phyloP scores from a whole-genome alignment of 176 grass and related monocot genomes.

The Aegilops bicornis region DNA sequence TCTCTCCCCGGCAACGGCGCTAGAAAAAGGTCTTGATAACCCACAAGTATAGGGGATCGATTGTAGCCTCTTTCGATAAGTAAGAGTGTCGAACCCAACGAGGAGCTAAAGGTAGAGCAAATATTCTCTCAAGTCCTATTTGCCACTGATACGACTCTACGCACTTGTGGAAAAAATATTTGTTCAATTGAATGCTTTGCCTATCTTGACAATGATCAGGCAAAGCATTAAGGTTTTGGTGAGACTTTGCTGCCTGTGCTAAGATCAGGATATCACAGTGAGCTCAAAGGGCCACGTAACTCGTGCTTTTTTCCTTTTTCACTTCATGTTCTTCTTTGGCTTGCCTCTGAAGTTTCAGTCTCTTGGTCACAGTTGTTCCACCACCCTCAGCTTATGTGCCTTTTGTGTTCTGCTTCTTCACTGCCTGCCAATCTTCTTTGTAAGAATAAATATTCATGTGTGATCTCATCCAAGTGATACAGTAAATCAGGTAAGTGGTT shows the following conservation, averaged over 20 bases:
- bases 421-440: not conserved
- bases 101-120: too few relatives aligned
- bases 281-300: not conserved
- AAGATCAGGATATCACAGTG: not conserved
- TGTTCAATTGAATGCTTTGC: too few relatives aligned
- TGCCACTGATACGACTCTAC: too few relatives aligned
- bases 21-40: too few relatives aligned
- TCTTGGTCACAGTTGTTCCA: not conserved
- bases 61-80: too few relatives aligned
- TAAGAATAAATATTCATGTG: too few relatives aligned
- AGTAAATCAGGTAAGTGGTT: not conserved
- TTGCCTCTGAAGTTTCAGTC: slow-evolving; percentile 11
- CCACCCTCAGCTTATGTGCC: not conserved
- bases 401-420: not conserved
- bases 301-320: not conserved
- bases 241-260: not conserved
- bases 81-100: too few relatives aligned
- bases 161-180: too few relatives aligned
- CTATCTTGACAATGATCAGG: too few relatives aligned
- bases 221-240: slow-evolving; percentile 12
- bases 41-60: too few relatives aligned
- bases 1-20: too few relatives aligned
- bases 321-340: slow-evolving; percentile 8
- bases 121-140: too few relatives aligned
- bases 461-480: not conserved